These are phyloP conservation scores for Nigrograna mackinnonii DNA, from an alignment of 2,329 filamentous ascomycete species.

Conservation along the genomic window DNA sequence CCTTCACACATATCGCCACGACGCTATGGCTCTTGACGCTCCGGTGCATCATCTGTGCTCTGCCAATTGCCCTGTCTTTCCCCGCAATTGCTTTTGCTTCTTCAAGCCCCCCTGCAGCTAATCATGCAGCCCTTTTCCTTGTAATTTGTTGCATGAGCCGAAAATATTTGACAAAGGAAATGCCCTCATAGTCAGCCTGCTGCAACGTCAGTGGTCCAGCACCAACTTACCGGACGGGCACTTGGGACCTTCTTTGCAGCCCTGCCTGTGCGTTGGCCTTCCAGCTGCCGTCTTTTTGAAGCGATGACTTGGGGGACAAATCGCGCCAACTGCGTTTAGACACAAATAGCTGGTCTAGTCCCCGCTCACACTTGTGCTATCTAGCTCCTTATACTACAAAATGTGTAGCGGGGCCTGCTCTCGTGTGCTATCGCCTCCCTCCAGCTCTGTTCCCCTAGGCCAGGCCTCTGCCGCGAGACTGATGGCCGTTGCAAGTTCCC, in stretches of 20 bases:
- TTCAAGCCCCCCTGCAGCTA: constrained; percentile 41
- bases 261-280: constrained; percentile 38
- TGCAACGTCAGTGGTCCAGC: constrained; percentile 26
- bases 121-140: constrained; percentile 40
- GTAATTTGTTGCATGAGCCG: constrained; percentile 33
- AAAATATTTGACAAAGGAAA: constrained; percentile 24
- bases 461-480: constrained; percentile 18
- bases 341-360: constrained; percentile 31
- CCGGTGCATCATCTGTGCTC: not conserved
- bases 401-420: constrained; percentile 25
- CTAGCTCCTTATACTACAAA: constrained; percentile 27
- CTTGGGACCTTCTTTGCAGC: constrained; percentile 23
- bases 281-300: constrained; percentile 18
- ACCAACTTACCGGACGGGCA: constrained; percentile 10
- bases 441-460: no score
- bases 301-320: constrained; percentile 24
- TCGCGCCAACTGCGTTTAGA: constrained; percentile 40
- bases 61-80: constrained; percentile 29
- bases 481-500: constrained; percentile 17
- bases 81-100: constrained; percentile 41
- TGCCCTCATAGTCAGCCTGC: constrained; percentile 31
- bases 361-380: constrained; percentile 28
- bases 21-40: constrained; percentile 3
- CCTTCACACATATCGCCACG: constrained; percentile 18
- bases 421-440: no score